These are phyloP conservation scores for Calonectria hawksworthii DNA, from an alignment of 2,329 filamentous ascomycete species.

Conservation along the genomic window DNA sequence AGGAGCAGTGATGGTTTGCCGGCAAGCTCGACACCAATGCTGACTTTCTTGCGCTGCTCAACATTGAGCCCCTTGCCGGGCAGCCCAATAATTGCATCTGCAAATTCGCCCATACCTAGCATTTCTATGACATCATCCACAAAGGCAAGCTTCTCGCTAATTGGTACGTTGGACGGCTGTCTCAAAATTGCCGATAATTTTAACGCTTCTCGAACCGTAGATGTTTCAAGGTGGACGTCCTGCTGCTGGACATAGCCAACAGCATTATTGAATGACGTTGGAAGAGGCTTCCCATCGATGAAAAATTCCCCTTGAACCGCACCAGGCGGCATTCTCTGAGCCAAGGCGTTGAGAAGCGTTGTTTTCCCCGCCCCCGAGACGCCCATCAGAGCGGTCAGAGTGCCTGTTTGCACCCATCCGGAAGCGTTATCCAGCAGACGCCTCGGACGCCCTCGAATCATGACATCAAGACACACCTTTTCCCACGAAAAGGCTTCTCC, in stretches of 20 bases:
- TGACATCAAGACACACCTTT: conserved; percentile 80
- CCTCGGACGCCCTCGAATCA: conserved; percentile 74
- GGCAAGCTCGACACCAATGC: conserved; percentile 62
- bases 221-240: conserved; percentile 61
- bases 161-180: conserved; percentile 58
- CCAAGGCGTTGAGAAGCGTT: conserved; percentile 75
- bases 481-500: conserved; percentile 73
- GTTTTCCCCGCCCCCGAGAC: conserved; percentile 69
- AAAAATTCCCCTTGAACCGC: conserved; percentile 79
- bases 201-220: conserved; percentile 63
- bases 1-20: conserved; percentile 62
- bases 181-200: conserved; percentile 59
- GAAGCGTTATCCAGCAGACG: conserved; percentile 79
- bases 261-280: conserved; percentile 78
- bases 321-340: conserved; percentile 79
- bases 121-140: conserved; percentile 68
- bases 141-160: conserved; percentile 64
- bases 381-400: conserved; percentile 79
- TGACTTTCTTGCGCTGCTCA: conserved; percentile 65
- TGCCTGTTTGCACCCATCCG: conserved; percentile 82
- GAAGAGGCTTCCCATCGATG: conserved; percentile 75
- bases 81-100: conserved; percentile 65
- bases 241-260: conserved; percentile 80
- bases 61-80: conserved; percentile 61
- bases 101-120: conserved; percentile 68